Evolutionary conservation across 805 yeast species (phyloP).

Genomic region (Saccharomycopsis sp.): DNA sequence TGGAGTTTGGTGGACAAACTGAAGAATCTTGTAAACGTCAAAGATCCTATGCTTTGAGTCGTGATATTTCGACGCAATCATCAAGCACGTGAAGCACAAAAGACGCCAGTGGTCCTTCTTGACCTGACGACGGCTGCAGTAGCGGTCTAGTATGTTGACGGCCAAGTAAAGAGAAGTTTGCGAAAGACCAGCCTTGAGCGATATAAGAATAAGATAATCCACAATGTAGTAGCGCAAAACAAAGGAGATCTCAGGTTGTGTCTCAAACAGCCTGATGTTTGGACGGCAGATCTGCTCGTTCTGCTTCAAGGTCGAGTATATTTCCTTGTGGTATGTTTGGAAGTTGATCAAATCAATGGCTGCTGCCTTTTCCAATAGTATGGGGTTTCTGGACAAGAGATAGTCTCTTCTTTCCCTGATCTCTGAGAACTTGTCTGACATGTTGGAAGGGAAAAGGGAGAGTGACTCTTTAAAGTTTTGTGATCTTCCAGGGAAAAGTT

Average conservation of each 20-base stretch:
- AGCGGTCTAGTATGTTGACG: constrained; percentile 33
- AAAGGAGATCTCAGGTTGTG: constrained; percentile 12
- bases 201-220: constrained; percentile 11
- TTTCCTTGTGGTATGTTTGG: constrained; percentile 13
- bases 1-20: no score
- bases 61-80: constrained; percentile 37
- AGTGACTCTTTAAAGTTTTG: no score
- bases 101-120: constrained; percentile 31
- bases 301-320: constrained; percentile 1
- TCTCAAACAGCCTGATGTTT: constrained; percentile 6
- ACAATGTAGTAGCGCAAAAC: constrained; percentile 8
- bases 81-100: constrained; percentile 36
- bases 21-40: constrained; percentile 5
- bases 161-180: constrained; percentile 8
- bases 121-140: constrained; percentile 29
- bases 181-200: background rate
- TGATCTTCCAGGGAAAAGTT: no score
- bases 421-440: no score
- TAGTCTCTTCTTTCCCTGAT: no score
- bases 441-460: no score
- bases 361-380: no score
- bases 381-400: no score
- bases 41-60: constrained; percentile 15
- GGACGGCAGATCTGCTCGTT: constrained; percentile 5
- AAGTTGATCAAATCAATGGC: no score